Conservation (phyloP, 2,329 filamentous ascomycete species). For the Talaromyces sp. region DNA sequence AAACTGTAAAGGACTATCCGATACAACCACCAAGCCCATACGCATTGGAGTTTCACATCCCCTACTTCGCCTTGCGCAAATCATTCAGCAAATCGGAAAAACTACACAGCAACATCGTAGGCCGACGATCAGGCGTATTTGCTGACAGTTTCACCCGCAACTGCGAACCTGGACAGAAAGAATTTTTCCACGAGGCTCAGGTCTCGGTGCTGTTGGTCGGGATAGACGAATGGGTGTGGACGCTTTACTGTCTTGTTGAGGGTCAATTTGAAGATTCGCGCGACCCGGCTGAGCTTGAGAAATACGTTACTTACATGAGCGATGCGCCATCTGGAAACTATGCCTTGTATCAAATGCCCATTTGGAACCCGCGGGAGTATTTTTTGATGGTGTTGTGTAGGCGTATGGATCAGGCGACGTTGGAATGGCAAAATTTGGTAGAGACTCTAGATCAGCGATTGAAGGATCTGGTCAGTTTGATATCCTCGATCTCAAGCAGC, state of each 20-base stretch:
- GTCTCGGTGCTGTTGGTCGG: neutral
- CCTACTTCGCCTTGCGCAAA: neutral
- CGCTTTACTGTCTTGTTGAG: conserved; percentile 8
- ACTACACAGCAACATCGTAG: neutral
- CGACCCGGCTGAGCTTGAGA: neutral
- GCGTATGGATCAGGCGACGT: neutral
- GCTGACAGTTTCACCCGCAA: neutral
- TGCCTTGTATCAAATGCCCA: neutral
- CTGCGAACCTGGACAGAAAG: neutral
- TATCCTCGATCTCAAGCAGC: neutral
- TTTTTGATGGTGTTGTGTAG: neutral
- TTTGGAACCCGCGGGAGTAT: conserved; percentile 3
- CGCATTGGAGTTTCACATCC: neutral
- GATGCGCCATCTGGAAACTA: conserved; percentile 4
- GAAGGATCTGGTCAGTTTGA: neutral
- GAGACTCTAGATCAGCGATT: neutral
- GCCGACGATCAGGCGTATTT: neutral
- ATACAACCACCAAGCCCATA: neutral
- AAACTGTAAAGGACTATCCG: neutral
- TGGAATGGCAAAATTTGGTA: conserved; percentile 10
- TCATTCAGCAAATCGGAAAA: neutral
- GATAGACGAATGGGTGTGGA: conserved; percentile 10
- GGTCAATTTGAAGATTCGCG: neutral
- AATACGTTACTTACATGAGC: neutral
- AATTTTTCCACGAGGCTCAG: conserved; percentile 3